Conservation (phyloP, 1,284 basidiomycete species). For the Trametes polyzona region DNA sequence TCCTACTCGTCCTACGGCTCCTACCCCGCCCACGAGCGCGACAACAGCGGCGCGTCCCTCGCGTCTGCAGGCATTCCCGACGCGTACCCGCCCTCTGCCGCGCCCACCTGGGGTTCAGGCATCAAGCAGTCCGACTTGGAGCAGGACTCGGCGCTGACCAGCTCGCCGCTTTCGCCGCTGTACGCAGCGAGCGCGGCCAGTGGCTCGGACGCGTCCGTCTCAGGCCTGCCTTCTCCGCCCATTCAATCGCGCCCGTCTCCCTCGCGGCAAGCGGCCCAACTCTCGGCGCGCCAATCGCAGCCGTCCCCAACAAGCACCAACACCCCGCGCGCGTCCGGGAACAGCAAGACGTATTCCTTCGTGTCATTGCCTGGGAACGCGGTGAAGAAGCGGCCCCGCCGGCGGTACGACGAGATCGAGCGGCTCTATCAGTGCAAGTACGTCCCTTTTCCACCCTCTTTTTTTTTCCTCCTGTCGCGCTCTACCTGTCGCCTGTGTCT, state of each 20-base stretch:
- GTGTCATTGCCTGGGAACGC: slow-evolving; percentile 78
- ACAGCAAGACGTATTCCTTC: slow-evolving; percentile 77
- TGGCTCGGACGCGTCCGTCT: slow-evolving; percentile 24
- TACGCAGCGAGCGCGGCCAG: slow-evolving; percentile 30
- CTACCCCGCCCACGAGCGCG: slow-evolving; percentile 27
- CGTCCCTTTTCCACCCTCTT: slow-evolving; percentile 14
- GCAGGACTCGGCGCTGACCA: slow-evolving; percentile 11
- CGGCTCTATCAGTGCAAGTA: slow-evolving; percentile 79
- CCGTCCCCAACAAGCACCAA: slow-evolving; percentile 10
- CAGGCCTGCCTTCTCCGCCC: slow-evolving; percentile 23
- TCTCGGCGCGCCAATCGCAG: slow-evolving; percentile 8
- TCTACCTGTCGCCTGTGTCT: neutral
- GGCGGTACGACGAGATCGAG: slow-evolving; percentile 91
- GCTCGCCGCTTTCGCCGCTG: slow-evolving; percentile 28
- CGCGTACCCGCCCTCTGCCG: slow-evolving; percentile 16
- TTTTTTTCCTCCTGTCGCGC: neutral
- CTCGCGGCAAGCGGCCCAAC: slow-evolving; percentile 5
- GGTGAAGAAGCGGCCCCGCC: slow-evolving; percentile 80
- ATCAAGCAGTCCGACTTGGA: slow-evolving; percentile 26
- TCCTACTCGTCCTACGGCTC: slow-evolving; percentile 28
- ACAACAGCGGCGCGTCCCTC: slow-evolving; percentile 25
- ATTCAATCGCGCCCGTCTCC: slow-evolving; percentile 16
- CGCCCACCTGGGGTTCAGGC: slow-evolving; percentile 15
- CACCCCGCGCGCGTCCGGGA: slow-evolving; percentile 17
- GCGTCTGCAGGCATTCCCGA: slow-evolving; percentile 17